Conservation (phyloP, 2,329 filamentous ascomycete species). For the Diaporthe sp. region DNA sequence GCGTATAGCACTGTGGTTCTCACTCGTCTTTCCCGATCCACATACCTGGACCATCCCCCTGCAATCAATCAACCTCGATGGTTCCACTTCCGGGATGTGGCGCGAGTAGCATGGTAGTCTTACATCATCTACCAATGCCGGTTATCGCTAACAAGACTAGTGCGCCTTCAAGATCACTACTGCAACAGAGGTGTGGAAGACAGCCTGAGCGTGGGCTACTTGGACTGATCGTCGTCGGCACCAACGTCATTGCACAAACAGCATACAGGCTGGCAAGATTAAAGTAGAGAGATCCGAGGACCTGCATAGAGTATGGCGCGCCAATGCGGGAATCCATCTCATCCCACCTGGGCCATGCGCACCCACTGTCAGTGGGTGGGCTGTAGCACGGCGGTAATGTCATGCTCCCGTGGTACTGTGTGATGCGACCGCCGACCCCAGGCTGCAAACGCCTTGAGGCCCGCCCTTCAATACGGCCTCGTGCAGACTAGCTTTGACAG, state of each 20-base stretch:
- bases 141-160: slow-evolving; percentile 11
- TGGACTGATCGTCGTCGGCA: neutral
- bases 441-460: neutral
- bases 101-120: too few relatives aligned
- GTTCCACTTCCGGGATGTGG: slow-evolving; percentile 17
- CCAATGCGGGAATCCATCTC: neutral
- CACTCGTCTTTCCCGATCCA: slow-evolving; percentile 8
- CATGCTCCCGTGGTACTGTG: slow-evolving; percentile 9
- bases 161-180: neutral
- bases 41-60: slow-evolving; percentile 1
- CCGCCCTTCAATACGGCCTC: neutral
- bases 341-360: neutral
- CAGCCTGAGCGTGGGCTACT: neutral
- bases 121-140: slow-evolving; percentile 24
- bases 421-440: slow-evolving; percentile 2
- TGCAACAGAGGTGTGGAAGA: neutral
- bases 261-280: slow-evolving; percentile 1
- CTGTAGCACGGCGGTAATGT: slow-evolving; percentile 1
- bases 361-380: neutral
- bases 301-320: neutral
- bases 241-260: slow-evolving; percentile 11
- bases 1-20: neutral
- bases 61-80: slow-evolving; percentile 20
- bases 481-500: slow-evolving; percentile 8
- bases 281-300: slow-evolving; percentile 14